Percentiles rank a stretch among this genome's conserved stretches.
Evolutionary conservation across 129 eudicot genomes (phyloP).

Genomic region (Rutidosis leptorrhynchoides): DNA sequence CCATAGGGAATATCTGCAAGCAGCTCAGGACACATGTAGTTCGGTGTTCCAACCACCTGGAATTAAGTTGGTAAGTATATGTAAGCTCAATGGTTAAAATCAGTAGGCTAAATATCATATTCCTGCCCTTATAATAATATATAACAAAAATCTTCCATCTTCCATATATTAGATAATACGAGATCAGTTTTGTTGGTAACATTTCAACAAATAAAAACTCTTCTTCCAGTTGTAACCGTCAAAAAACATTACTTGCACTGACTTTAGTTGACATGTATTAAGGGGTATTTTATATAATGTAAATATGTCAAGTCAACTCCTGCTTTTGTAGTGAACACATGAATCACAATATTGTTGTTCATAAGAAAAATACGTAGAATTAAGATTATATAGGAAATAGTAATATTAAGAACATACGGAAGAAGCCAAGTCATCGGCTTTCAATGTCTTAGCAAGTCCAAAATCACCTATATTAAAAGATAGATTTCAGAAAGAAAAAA

Average conservation of each 20-base stretch:
- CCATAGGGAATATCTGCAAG: constrained; percentile 98
- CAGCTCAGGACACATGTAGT: constrained; percentile 99
- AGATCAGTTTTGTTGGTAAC: background rate
- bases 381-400: constrained; percentile 4
- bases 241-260: background rate
- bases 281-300: background rate
- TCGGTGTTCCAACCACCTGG: constrained; percentile 99
- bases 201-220: background rate
- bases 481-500: background rate
- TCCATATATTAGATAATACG: background rate
- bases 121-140: constrained; percentile 14
- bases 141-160: background rate
- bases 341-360: background rate
- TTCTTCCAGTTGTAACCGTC: constrained; percentile 3
- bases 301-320: background rate
- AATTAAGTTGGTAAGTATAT: constrained; percentile 21
- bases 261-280: background rate
- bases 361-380: constrained; percentile 4
- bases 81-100: constrained; percentile 21
- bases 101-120: constrained; percentile 12
- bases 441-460: constrained; percentile 98
- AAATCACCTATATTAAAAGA: constrained; percentile 66
- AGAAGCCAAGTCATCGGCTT: constrained; percentile 98
- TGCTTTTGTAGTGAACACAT: background rate
- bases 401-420: constrained; percentile 53